These are phyloP conservation scores for Strobilomyces confusus DNA, from an alignment of 768 basidiomycete genomes.

Conservation along the genomic window DNA sequence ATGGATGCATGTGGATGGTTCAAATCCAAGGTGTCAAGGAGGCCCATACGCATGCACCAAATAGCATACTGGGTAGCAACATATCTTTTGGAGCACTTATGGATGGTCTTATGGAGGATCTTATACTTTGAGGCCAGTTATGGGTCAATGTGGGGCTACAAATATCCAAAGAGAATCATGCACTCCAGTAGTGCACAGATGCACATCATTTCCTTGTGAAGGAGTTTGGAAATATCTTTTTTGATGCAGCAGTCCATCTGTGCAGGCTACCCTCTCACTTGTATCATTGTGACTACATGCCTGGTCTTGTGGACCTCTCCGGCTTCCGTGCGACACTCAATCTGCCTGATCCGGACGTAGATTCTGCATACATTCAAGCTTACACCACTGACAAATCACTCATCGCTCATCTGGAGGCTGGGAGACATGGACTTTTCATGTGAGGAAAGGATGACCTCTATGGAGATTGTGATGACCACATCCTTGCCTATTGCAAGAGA, in stretches of 20 bases:
- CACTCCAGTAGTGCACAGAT: slow-evolving; percentile 2
- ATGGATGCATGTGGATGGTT: slow-evolving; percentile 3
- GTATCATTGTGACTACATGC: not conserved
- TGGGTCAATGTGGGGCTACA: slow-evolving; percentile 5
- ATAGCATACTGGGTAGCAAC: not conserved
- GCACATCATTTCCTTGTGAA: not conserved
- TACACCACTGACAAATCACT: slow-evolving; percentile 1
- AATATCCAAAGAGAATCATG: not conserved
- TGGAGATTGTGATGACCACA: not conserved
- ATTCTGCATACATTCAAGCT: not conserved
- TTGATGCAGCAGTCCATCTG: not conserved
- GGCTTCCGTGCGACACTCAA: not conserved
- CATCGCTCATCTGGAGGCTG: slow-evolving; percentile 3
- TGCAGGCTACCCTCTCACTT: not conserved
- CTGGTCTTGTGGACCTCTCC: not conserved
- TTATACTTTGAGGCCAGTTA: not conserved
- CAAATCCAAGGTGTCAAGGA: slow-evolving; percentile 4
- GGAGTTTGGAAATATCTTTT: not conserved
- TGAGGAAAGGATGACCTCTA: not conserved
- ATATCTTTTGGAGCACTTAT: not conserved
- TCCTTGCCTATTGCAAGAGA: not conserved
- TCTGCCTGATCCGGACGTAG: not conserved
- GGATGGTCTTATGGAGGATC: not conserved
- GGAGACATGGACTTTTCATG: slow-evolving; percentile 4
- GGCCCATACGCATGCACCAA: not conserved